Base-by-base conservation (phyloP, 352 stramenopile species). In the Pythium sp. region DNA sequence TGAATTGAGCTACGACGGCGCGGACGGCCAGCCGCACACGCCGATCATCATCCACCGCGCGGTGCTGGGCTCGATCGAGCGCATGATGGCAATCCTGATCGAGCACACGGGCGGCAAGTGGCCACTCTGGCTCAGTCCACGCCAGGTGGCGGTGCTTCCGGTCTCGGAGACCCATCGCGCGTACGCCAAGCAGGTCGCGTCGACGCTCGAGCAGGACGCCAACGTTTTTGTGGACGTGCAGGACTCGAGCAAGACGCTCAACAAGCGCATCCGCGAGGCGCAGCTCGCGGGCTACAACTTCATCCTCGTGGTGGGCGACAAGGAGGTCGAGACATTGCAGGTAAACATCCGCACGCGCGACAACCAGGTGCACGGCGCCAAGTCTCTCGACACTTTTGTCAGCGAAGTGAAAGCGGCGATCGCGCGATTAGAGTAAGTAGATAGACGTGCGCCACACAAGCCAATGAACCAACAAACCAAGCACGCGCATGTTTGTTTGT, bases 31-130 rank as follows among this genome's bases (percentile, higher is more conserved):
- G 36, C 78, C 88, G 64, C 92, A 98, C 82, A 94, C 86, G 61
- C 97, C 97, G 26, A 98, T 99, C 75, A 99, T 99, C 86, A 95
- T 99, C 62, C 97, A 99, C 76, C 90, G 88, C 54, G 97, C 97
- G 1, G 98, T 99, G 54, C 97, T 99, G 68, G 97, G 97, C 55
- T 99, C 95, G 24, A 90, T 99, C 62, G 97, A 99, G 82, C 91
- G 97, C 55, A 99, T 99, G 88, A 99, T 99, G 87, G 97, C 95
- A 59, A 98, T 99, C 63, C 76, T 99, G 28, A 97, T 98, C 66
- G 97, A 99, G 76, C 97, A 98, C 75, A 98, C 90, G 62, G 91
- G 90, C 47, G 97, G 97, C 62, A 97, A 99, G 71, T 98, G 98
- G 79, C 97, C 97, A 22, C 78, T 99, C n/a, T 99, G 97, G 97